phyloP scores from a whole-genome alignment of 2,329 filamentous ascomycete genomes.

The Sordariomycetes sp. region DNA sequence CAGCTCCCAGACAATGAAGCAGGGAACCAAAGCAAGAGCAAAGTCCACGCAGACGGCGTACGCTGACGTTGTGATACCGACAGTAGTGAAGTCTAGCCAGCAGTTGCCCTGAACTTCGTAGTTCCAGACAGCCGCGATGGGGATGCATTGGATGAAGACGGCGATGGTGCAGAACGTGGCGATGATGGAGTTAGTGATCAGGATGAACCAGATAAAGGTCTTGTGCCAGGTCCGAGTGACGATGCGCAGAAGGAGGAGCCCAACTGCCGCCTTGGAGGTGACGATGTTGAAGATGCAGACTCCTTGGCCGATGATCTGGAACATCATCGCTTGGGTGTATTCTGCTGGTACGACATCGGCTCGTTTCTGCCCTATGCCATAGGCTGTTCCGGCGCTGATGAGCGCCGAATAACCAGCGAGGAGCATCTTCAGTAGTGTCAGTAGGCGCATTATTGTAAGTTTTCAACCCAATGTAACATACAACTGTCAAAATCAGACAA shows the following conservation, averaged over 20 bases:
- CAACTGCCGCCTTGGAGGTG: slow-evolving; percentile 7
- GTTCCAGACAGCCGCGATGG: slow-evolving; percentile 14
- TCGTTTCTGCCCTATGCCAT: slow-evolving; percentile 5
- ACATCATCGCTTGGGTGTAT: slow-evolving; percentile 6
- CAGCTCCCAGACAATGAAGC: slow-evolving; percentile 14
- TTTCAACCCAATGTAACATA: background rate
- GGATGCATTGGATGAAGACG: slow-evolving; percentile 15
- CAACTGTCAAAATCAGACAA: slow-evolving; percentile 2
- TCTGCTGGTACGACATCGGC: slow-evolving; percentile 3
- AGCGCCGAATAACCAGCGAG: slow-evolving; percentile 3
- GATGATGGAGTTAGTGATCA: slow-evolving; percentile 13
- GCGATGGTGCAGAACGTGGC: slow-evolving; percentile 11
- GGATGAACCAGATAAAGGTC: slow-evolving; percentile 15
- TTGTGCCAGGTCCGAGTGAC: slow-evolving; percentile 12
- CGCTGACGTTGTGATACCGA: slow-evolving; percentile 5
- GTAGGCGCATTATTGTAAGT: too few species aligned
- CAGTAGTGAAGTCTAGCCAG: slow-evolving; percentile 8
- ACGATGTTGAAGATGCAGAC: slow-evolving; percentile 10
- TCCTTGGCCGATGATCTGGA: slow-evolving; percentile 7
- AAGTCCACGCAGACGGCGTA: slow-evolving; percentile 12
- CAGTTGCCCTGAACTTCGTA: slow-evolving; percentile 11
- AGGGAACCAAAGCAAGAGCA: slow-evolving; percentile 12
- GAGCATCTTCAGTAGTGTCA: background rate
- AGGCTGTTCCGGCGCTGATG: slow-evolving; percentile 3
- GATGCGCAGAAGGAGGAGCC: slow-evolving; percentile 15